Evolutionary conservation across 1,284 basidiomycete genomes (phyloP), one percentile per base, ranked within the genome.

Genomic region (Porodaedalea pini): DNA sequence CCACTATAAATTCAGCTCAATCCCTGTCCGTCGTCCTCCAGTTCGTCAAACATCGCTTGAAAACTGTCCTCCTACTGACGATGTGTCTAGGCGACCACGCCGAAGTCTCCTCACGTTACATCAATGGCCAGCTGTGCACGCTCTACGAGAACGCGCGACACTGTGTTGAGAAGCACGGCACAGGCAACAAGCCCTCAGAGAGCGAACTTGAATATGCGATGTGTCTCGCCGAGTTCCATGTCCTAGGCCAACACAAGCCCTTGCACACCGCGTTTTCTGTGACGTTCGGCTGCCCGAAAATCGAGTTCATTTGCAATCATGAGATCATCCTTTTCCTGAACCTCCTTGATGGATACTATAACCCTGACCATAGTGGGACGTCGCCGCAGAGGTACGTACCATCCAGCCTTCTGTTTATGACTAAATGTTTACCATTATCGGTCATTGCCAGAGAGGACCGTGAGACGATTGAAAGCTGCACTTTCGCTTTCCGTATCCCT

Each of bases 271-370:
- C 53, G 31, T 62, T 61, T 49, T 61, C 54, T 31, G 60, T 57
- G n/a, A 56, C n/a, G 8, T 62, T 62, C 45, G 59, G 43, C 23
- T 29, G 44, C 13, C 61, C 60, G 15, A 41, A 44, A 21, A 31
- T 62, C 15, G 59, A 57, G 43, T 62, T 62, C 37, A 50, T 62
- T 11, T 62, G 61, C 48, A 62, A 62, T 43, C 61, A 62, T 37
- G 60, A 62, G 40, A 57, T 57, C 2, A 48, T 62, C 25, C 31
- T 62, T 19, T 62, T 61, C 48, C 36, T 62, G 10, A 52, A 55
- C 8, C 19, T 61, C 17, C 43, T 47, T 17, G 53, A 58, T n/a
- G 61, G 61, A 19, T 60, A 62, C 43, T 61, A 54, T 23, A 62
- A 62, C 47, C 52, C 50, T 23, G 60, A 62, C 23, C 17, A 34